Evolutionary conservation across 75 land plant species (phyloP).

Genomic region (Cryptomeria japonica): DNA sequence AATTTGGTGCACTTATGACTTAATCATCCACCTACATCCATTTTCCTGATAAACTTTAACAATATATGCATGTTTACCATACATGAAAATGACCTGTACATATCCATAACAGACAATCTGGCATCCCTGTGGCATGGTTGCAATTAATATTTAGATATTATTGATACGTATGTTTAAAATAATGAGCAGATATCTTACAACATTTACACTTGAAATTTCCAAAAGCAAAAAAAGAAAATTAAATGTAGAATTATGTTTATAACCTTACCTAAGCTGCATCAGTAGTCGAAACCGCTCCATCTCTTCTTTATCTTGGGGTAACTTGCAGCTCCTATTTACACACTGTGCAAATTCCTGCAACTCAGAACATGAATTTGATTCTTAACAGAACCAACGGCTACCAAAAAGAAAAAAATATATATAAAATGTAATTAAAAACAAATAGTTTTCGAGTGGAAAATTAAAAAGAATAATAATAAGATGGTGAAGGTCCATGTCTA

Average conservation of each 20-base stretch:
- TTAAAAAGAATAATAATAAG: background rate
- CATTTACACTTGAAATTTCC: background rate
- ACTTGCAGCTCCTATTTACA: slow-evolving; percentile 8
- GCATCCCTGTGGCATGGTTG: background rate
- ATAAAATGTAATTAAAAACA: background rate
- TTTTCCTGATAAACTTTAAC: background rate
- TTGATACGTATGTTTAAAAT: background rate
- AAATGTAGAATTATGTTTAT: background rate
- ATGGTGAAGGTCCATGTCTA: background rate
- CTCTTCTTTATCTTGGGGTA: slow-evolving; percentile 6
- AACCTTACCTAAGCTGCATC: slow-evolving; percentile 11
- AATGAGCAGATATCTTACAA: background rate
- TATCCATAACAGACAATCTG: background rate
- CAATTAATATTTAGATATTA: background rate
- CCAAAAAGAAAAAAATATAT: background rate
- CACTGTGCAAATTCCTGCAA: background rate
- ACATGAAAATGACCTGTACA: background rate
- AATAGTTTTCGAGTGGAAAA: background rate
- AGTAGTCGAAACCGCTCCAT: background rate
- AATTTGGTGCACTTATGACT: background rate
- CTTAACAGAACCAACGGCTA: background rate
- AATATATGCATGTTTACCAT: background rate
- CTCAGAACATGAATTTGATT: background rate
- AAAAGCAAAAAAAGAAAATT: background rate
- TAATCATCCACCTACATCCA: background rate